Base-by-base conservation (phyloP, 495 filamentous ascomycete species). In the Aspergillus sclerotioniger region DNA sequence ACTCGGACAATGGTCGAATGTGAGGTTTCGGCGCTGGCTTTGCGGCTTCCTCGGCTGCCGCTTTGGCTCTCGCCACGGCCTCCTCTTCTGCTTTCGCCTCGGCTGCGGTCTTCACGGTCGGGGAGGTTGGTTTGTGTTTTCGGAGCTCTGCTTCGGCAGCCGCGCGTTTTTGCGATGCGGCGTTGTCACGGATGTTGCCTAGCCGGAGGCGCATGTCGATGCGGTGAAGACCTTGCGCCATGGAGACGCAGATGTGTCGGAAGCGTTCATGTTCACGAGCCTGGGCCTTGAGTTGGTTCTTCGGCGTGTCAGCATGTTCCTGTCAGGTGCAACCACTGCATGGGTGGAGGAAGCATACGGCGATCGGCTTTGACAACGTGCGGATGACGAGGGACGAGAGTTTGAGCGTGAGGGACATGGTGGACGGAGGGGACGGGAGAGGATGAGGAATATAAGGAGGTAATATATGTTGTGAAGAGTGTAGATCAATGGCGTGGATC, bases 221-320 rank as follows among this genome's bases (percentile, higher is more conserved):
- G 60, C 89, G 88, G 71, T 99, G 94, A 33, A 99, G 87, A 7
- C 80, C 70, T 62, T 99, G 94, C 25, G 94, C 95, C 68, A 95
- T 85, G 21, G 72, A 71, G 62, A 90, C 73, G 67, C 87, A 90
- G 39, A 84, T 25, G n/a, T 73, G 73, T 16, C 95, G 90, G 75
- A 98, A 99, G 16, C 85, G 79, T 47, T 92, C 90, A 76, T 98
- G 95, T 67, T 99, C 95, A 63, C 89, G 90, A 15, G 94, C 95
- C 80, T 97, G 92, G 21, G 80, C 81, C 74, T 96, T 98, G 75
- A 99, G 96, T 70, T 83, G 85, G 69, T 91, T 96, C 94, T 98
- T 70, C 12, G 19, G 15, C 25, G 25, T 17, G 60, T 73, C 54
- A 78, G 73, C 65, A 69, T 83, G 71, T 57, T 78, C 74, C 8